Evolutionary conservation across 2,329 filamentous ascomycete genomes (phyloP).

Genomic region (Microdochium bolleyi): DNA sequence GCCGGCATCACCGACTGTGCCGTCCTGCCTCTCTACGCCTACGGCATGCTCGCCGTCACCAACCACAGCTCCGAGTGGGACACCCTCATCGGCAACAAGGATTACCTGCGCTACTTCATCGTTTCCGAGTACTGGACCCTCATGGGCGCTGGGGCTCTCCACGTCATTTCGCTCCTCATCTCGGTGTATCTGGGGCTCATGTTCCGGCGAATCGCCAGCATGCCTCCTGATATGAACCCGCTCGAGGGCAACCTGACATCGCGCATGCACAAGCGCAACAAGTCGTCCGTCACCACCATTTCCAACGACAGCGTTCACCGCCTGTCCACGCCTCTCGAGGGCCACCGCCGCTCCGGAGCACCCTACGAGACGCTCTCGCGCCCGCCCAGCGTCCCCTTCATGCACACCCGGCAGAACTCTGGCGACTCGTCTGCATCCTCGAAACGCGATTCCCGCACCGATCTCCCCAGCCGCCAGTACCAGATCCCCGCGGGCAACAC

Average conservation of each 20-base stretch:
- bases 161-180: slow-evolving; percentile 61
- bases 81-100: slow-evolving; percentile 54
- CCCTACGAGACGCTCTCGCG: slow-evolving; percentile 36
- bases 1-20: slow-evolving; percentile 62
- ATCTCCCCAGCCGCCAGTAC: slow-evolving; percentile 49
- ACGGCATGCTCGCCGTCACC: slow-evolving; percentile 38
- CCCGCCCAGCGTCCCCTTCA: slow-evolving; percentile 62
- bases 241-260: slow-evolving; percentile 80
- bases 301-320: slow-evolving; percentile 51
- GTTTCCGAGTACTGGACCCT: slow-evolving; percentile 62
- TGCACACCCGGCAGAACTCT: slow-evolving; percentile 65
- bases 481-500: slow-evolving; percentile 36
- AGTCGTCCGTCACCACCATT: slow-evolving; percentile 43
- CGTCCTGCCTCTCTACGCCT: slow-evolving; percentile 47
- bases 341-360: slow-evolving; percentile 31
- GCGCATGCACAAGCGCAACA: slow-evolving; percentile 69
- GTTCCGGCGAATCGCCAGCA: slow-evolving; percentile 72
- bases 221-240: slow-evolving; percentile 94
- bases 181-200: slow-evolving; percentile 68
- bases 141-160: slow-evolving; percentile 55
- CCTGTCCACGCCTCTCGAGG: slow-evolving; percentile 36
- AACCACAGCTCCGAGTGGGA: slow-evolving; percentile 49
- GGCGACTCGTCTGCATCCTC: slow-evolving; percentile 45
- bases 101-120: slow-evolving; percentile 51
- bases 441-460: slow-evolving; percentile 41